Evolutionary conservation across 164 flowering plant species (phyloP), one percentile per base, ranked within the genome.

Genomic region (Protea cynaroides): DNA sequence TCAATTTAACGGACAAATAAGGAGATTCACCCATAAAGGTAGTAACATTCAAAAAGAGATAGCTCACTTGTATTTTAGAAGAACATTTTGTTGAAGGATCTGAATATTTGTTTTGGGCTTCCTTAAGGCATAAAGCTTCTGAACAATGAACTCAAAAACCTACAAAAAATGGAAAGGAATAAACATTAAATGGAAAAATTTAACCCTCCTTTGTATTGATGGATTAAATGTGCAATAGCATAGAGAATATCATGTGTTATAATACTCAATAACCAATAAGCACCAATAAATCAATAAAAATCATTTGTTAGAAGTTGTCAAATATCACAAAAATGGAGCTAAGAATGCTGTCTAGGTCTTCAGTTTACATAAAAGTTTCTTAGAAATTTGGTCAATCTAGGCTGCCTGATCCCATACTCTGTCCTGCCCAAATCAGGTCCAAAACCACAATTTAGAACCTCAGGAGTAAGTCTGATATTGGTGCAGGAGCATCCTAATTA

Each of bases 21-120:
- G 17, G 15, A 25, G 57, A 50, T 13, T 19, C 22, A 59, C 11
- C 37, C 18, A 43, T n/a, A 59, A 59, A 53, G 46, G 43, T 25
- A 12, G 38, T 15, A 34, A 54, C 40, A 58, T 22, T 25, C 11
- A 11, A 50, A 53, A 11, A 8, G 23, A 54, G 40, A 63, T 14
- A 56, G 83, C 95, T 87, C 61, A 94, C 98, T 88, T 94, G 80
- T 91, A 88, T 73, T 94, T 94, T 57, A 94, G 75, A 67, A 94
- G 90, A 71, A 94, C 88, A 70, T 84, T 94, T 76, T 94, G 99
- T 74, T 94, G 99, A 70, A 94, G 93, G 59, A 94, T 94, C 84
- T 94, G 99, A 55, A 94, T 88, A 68, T 94, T 94, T 55, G 99
- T 94, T 75, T 94, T 91, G 36, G 99, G 99, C 74, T 91, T 94